Percentiles rank a stretch among this genome's conserved stretches.
Evolutionary conservation across 805 yeast species (phyloP).

Genomic region (Osmozyma mogii): DNA sequence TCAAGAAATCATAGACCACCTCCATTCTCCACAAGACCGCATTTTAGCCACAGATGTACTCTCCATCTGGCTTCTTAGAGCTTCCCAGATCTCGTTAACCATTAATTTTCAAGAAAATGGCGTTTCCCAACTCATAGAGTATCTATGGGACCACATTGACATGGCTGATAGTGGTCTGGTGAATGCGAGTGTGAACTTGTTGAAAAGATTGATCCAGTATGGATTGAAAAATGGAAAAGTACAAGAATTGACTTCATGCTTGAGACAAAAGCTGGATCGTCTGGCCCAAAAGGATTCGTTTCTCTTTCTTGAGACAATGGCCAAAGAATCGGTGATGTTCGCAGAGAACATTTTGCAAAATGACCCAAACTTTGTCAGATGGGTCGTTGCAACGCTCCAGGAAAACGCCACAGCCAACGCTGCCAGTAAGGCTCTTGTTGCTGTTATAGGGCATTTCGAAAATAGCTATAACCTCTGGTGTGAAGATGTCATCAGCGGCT

Average conservation of each 20-base stretch:
- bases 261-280: constrained; percentile 27
- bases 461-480: constrained; percentile 53
- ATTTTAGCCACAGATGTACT: constrained; percentile 40
- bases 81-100: constrained; percentile 39
- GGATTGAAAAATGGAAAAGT: background rate
- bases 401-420: constrained; percentile 60
- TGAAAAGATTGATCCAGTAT: background rate
- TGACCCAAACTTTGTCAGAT: constrained; percentile 39
- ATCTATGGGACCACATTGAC: constrained; percentile 5
- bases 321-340: constrained; percentile 37
- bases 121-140: constrained; percentile 3
- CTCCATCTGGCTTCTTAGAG: constrained; percentile 57
- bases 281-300: constrained; percentile 52
- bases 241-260: constrained; percentile 25
- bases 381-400: constrained; percentile 43
- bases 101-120: constrained; percentile 1
- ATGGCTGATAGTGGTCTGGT: constrained; percentile 9
- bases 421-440: constrained; percentile 48
- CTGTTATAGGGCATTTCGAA: constrained; percentile 18
- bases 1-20: too few relatives aligned
- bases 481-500: constrained; percentile 22
- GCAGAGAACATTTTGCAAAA: constrained; percentile 29
- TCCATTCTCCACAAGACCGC: too few relatives aligned
- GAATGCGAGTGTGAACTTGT: background rate
- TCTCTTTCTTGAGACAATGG: constrained; percentile 49